Conservation (phyloP, 2,329 filamentous ascomycete genomes). For the Claviceps purpurea region DNA sequence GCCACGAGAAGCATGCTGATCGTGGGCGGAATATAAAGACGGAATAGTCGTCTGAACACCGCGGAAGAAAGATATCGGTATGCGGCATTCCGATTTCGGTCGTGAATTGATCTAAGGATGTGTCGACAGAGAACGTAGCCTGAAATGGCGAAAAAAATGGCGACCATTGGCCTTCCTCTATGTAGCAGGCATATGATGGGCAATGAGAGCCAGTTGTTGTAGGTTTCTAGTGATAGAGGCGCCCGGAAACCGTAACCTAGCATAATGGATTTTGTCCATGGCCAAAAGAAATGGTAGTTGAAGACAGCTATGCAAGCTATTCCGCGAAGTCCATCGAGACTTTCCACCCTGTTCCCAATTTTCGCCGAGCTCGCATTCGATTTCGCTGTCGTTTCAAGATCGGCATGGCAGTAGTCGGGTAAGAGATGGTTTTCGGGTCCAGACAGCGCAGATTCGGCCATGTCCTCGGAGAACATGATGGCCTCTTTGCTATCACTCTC, state of each 20-base stretch:
- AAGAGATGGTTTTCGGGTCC: not conserved
- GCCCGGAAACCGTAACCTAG: conserved; percentile 25
- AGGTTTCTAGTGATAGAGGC: conserved; percentile 21
- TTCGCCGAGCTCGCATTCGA: conserved; percentile 4
- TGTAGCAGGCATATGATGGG: conserved; percentile 28
- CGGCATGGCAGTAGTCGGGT: not conserved
- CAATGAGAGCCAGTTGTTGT: conserved; percentile 18
- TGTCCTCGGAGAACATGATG: not conserved
- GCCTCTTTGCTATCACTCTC: not conserved
- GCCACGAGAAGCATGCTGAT: conserved; percentile 27
- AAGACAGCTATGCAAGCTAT: conserved; percentile 28
- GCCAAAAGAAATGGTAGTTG: conserved; percentile 29
- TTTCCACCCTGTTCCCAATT: conserved; percentile 21
- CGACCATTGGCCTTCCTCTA: conserved; percentile 27
- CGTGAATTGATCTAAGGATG: conserved; percentile 22
- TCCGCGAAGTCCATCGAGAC: conserved; percentile 27
- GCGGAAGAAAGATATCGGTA: conserved; percentile 24
- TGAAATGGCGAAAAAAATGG: conserved; percentile 30
- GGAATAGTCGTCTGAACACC: conserved; percentile 24
- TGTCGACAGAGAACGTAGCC: conserved; percentile 28
- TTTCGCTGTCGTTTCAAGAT: not conserved
- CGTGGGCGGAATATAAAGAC: conserved; percentile 26
- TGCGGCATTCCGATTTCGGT: conserved; percentile 20
- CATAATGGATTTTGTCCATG: conserved; percentile 26
- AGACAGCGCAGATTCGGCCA: not conserved